A percentile compares a stretch with the other conserved stretches of the same genome.
phyloP scores from a whole-genome alignment of 2,329 filamentous ascomycete genomes.

The Ceratocystis ficicola region DNA sequence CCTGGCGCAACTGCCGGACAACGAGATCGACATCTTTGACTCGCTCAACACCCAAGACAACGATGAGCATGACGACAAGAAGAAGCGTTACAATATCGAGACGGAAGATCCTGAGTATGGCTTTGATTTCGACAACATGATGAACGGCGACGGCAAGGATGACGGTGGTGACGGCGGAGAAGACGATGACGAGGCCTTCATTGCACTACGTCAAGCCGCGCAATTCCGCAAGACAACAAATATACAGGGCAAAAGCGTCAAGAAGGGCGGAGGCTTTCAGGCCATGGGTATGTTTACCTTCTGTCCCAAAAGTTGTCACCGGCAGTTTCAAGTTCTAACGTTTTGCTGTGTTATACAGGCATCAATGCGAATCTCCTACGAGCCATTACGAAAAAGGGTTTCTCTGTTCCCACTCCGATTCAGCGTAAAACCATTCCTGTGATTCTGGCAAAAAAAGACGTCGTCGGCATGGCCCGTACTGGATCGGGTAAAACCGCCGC shows the following conservation, averaged over 20 bases:
- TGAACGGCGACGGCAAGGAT: slow-evolving; percentile 39
- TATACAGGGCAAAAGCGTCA: slow-evolving; percentile 70
- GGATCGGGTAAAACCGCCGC: slow-evolving; percentile 97
- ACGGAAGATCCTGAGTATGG: slow-evolving; percentile 32
- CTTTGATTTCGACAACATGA: slow-evolving; percentile 48
- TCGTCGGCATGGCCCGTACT: slow-evolving; percentile 98
- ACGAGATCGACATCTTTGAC: slow-evolving; percentile 78
- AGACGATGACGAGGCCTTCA: slow-evolving; percentile 75
- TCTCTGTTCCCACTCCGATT: slow-evolving; percentile 91
- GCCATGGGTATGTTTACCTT: slow-evolving; percentile 55
- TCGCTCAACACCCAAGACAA: slow-evolving; percentile 56
- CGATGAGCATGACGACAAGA: slow-evolving; percentile 36
- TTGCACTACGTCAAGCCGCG: slow-evolving; percentile 73
- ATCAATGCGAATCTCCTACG: slow-evolving; percentile 74
- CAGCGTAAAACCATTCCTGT: slow-evolving; percentile 93
- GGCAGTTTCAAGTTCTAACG: not conserved
- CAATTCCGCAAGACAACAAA: slow-evolving; percentile 77
- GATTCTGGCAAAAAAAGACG: slow-evolving; percentile 78
- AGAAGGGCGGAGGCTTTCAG: slow-evolving; percentile 95
- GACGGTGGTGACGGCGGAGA: slow-evolving; percentile 37
- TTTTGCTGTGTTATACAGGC: slow-evolving; percentile 33
- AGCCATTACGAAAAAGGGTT: slow-evolving; percentile 86
- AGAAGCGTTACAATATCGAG: slow-evolving; percentile 17
- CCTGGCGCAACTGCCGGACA: slow-evolving; percentile 66
- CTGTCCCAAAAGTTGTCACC: not conserved